Evolutionary conservation across 352 stramenopile species (phyloP), one percentile per base, ranked within the genome.

Genomic region (Phytophthora sansomeana): DNA sequence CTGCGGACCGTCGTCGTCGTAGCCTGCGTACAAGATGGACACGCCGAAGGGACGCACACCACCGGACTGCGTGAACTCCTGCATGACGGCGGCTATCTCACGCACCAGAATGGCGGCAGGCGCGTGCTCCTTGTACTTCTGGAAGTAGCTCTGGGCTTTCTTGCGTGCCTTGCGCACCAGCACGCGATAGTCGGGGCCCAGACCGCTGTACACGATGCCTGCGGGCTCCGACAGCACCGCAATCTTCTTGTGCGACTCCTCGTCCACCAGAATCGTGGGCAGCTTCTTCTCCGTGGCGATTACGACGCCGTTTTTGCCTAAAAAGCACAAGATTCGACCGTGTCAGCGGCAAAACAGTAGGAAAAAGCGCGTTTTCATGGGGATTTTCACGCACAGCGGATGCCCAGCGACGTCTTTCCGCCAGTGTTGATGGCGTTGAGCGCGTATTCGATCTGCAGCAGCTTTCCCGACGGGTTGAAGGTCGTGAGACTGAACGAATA

Each of bases 401-500:
- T 99, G 68, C 98, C 98, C 17, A 99, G 78, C 41, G 97, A 98
- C 21, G 97, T 98, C 63, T 98, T 97, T 26, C 98, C 98, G 68
- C 98, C 95, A 57, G 91, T 92, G 72, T 97, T 94, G n/a, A 99
- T 97, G 7, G 97, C 97, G 64, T 98, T 99, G 2, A 99, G 86
- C 28, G 98, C 98, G 70, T 99, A 99, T 81, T 99, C 98, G 70
- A 99, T 99, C 87, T 99, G 98, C 47, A 99, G 88, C 47, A 99
- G 88, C 85, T 99, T 99, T 47, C 98, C 98, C 33, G 96, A 99
- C 62, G 96, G 91, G 76, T 97, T 99, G 85, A 99, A 99, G 58
- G 98, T 99, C 68, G 98, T 99, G 54, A 99, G 86, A 77, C 96
- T 99, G 86, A 99, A 99, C 66, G 94, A 99, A 77, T 99, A 99